Conservation (phyloP, 495 filamentous ascomycete genomes). For the Neurospora sp. region DNA sequence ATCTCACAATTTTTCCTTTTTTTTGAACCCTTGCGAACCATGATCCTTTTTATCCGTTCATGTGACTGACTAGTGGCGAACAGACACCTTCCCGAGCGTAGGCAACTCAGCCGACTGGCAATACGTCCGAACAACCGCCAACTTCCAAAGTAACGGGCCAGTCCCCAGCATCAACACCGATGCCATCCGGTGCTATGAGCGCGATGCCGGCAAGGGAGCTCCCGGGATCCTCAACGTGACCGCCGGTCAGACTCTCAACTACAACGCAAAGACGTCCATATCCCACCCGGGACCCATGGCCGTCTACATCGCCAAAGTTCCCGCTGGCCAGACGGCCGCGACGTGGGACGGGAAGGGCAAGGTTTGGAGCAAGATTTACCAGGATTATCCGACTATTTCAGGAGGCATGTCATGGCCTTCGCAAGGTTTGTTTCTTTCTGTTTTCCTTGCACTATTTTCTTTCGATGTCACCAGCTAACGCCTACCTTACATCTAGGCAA, state of each 20-base stretch:
- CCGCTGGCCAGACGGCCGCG: slow-evolving; percentile 31
- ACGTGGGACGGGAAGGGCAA: slow-evolving; percentile 39
- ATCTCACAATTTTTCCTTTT: too few species aligned
- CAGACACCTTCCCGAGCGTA: slow-evolving; percentile 23
- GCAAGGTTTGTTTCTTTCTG: slow-evolving; percentile 18
- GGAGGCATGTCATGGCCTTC: slow-evolving; percentile 35
- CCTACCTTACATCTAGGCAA: slow-evolving; percentile 9
- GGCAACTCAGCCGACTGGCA: slow-evolving; percentile 33
- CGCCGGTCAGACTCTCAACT: slow-evolving; percentile 34
- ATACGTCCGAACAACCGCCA: slow-evolving; percentile 36
- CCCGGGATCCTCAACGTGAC: slow-evolving; percentile 31
- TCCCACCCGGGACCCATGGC: slow-evolving; percentile 41
- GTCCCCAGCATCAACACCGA: slow-evolving; percentile 39
- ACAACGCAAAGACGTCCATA: slow-evolving; percentile 35
- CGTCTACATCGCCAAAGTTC: slow-evolving; percentile 46
- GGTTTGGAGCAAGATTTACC: slow-evolving; percentile 46
- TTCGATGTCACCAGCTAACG: too few species aligned
- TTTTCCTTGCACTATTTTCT: too few species aligned
- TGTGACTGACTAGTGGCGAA: not conserved
- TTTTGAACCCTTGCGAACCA: not conserved
- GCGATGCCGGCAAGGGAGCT: slow-evolving; percentile 25
- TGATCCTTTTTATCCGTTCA: not conserved
- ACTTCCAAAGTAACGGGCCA: slow-evolving; percentile 43
- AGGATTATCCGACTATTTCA: slow-evolving; percentile 28
- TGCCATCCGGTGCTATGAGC: slow-evolving; percentile 43